A percentile compares a stretch with the other conserved stretches of the same genome.
Evolutionary conservation across 768 basidiomycete species (phyloP).

Genomic region (Termitomyces sp.): DNA sequence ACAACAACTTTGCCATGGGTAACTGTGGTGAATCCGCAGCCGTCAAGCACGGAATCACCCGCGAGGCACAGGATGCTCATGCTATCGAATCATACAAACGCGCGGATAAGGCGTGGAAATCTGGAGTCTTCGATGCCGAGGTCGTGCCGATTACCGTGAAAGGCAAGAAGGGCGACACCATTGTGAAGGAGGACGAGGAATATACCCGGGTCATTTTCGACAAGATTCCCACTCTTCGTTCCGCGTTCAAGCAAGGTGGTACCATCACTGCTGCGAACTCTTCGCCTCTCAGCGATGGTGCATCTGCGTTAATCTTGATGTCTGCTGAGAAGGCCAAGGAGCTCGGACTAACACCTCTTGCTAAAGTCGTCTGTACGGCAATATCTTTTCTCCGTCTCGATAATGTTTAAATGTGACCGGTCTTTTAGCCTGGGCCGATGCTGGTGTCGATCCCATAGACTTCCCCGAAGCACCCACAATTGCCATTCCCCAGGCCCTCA

Average conservation of each 20-base stretch:
- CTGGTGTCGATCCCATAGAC: conserved; percentile 93
- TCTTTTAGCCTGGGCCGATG: conserved; percentile 86
- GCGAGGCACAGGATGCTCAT: conserved; percentile 86
- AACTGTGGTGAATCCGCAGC: conserved; percentile 91
- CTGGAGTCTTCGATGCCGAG: conserved; percentile 82
- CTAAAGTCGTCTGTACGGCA: conserved; percentile 85
- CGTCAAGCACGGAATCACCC: conserved; percentile 75
- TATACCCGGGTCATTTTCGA: conserved; percentile 96
- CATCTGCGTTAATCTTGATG: conserved; percentile 92
- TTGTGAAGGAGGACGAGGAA: conserved; percentile 95
- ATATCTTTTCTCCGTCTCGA: conserved; percentile 1
- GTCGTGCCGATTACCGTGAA: conserved; percentile 88
- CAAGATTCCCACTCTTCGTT: conserved; percentile 84
- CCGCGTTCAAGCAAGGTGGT: conserved; percentile 88
- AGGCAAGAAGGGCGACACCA: conserved; percentile 89
- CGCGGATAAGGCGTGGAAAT: conserved; percentile 87
- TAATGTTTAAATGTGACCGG: conserved; percentile 8
- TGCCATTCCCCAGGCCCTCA: conserved; percentile 83
- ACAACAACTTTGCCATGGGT: conserved; percentile 98
- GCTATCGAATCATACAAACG: conserved; percentile 95
- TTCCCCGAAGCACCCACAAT: conserved; percentile 95
- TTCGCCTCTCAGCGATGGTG: conserved; percentile 92
- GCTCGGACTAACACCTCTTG: conserved; percentile 88
- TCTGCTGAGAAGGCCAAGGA: conserved; percentile 91
- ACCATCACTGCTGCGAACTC: conserved; percentile 97